Conservation (phyloP, 78 protist genomes). For the Dictyostelium brefeldianum region DNA sequence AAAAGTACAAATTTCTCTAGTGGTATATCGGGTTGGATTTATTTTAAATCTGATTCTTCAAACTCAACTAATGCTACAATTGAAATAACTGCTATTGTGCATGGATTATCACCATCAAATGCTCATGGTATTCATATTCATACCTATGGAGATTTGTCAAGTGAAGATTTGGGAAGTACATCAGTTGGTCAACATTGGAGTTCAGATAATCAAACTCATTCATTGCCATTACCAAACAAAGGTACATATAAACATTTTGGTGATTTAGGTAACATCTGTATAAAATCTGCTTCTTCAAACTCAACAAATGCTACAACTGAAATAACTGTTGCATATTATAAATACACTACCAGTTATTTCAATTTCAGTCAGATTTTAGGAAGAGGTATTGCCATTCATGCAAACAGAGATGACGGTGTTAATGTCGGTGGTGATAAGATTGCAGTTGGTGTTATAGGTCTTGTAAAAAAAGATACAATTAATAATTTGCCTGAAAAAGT, state of each 20-base stretch:
- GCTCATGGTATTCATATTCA: slow-evolving; percentile 14
- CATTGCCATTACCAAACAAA: slow-evolving; percentile 3
- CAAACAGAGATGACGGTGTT: background rate
- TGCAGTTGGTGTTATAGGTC: background rate
- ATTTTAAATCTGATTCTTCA: too few relatives aligned
- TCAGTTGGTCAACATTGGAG: slow-evolving; percentile 10
- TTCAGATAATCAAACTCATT: too few relatives aligned
- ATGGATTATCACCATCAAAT: background rate
- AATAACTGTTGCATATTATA: background rate
- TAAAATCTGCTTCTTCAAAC: background rate
- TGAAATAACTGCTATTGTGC: background rate
- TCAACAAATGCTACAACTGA: too few relatives aligned
- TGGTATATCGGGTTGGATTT: too few relatives aligned
- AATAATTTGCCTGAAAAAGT: background rate
- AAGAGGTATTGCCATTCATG: background rate
- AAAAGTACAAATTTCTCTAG: too few relatives aligned
- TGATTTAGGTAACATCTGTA: slow-evolving; percentile 13
- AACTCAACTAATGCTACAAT: too few relatives aligned
- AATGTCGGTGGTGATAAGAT: background rate
- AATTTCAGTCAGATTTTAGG: background rate
- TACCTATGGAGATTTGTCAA: background rate
- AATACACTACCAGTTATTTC: background rate
- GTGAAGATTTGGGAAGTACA: background rate
- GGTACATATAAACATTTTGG: background rate
- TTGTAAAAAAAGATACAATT: background rate